Conservation (phyloP, 495 filamentous ascomycete genomes). For the Tuber aestivum region DNA sequence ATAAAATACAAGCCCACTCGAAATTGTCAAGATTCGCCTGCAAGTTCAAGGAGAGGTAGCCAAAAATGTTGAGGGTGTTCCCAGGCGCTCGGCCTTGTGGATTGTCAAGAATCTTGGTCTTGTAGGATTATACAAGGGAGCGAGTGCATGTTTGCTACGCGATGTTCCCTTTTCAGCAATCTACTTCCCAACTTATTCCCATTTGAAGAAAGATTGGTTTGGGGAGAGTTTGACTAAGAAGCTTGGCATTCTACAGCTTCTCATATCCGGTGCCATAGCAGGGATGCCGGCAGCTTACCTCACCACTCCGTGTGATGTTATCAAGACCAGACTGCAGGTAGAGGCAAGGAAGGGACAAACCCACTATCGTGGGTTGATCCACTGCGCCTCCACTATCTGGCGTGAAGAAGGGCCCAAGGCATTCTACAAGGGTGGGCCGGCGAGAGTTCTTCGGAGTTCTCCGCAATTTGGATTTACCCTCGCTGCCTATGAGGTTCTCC, state of each 20-base stretch:
- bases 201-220: constrained; percentile 88
- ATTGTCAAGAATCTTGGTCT: constrained; percentile 92
- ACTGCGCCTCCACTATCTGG: constrained; percentile 74
- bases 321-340: constrained; percentile 96
- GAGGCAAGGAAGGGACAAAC: constrained; percentile 93
- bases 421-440: constrained; percentile 97
- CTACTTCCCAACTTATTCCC: constrained; percentile 95
- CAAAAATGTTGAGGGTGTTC: constrained; percentile 75
- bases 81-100: constrained; percentile 90
- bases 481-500: constrained; percentile 86
- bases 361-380: constrained; percentile 75
- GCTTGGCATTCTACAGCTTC: constrained; percentile 84
- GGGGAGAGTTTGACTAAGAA: constrained; percentile 85
- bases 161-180: constrained; percentile 97
- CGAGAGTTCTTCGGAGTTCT: constrained; percentile 85
- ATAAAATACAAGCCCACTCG: constrained; percentile 65
- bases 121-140: constrained; percentile 94
- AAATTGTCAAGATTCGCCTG: constrained; percentile 98
- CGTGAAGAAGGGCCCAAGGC: constrained; percentile 88
- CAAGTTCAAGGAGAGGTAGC: constrained; percentile 95
- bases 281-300: constrained; percentile 98
- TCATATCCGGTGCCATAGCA: constrained; percentile 91
- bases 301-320: constrained; percentile 95
- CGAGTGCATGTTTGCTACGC: constrained; percentile 88
- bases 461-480: constrained; percentile 98